These are phyloP conservation scores for Linum lewisii DNA, from an alignment of 345 rosid species.

Conservation along the genomic window DNA sequence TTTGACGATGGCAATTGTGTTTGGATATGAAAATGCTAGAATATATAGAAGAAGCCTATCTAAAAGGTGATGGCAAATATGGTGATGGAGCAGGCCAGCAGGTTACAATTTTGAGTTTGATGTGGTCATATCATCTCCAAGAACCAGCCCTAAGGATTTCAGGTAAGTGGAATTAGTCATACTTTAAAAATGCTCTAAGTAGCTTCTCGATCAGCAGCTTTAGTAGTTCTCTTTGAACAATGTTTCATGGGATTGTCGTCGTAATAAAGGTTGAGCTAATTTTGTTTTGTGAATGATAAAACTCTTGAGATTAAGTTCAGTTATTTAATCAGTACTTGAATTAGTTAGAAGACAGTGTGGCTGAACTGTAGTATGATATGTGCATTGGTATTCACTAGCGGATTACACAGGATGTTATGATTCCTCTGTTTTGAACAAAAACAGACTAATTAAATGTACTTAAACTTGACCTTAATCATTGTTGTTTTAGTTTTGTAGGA, in stretches of 20 bases:
- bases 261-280: constrained; percentile 89
- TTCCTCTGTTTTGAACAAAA: too few species aligned
- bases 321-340: too few species aligned
- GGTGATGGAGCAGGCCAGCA: constrained; percentile 79
- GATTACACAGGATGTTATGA: too few species aligned
- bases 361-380: too few species aligned
- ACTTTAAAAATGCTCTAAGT: not conserved
- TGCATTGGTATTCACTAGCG: too few species aligned
- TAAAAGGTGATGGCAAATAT: constrained; percentile 85
- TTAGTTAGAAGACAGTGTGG: too few species aligned
- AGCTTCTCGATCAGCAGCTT: too few species aligned
- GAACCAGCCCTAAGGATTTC: constrained; percentile 87
- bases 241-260: constrained; percentile 9
- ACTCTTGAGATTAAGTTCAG: too few species aligned
- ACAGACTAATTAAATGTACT: too few species aligned
- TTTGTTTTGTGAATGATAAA: constrained; percentile 81
- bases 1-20: constrained; percentile 47
- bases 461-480: too few species aligned
- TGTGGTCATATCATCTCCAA: constrained; percentile 73
- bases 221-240: too few species aligned
- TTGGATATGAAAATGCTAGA: constrained; percentile 72
- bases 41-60: constrained; percentile 84
- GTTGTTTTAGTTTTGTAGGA: too few species aligned
- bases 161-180: constrained; percentile 41
- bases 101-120: constrained; percentile 78